Conservation (phyloP, 2,329 filamentous ascomycete genomes). For the Cytospora piceae region DNA sequence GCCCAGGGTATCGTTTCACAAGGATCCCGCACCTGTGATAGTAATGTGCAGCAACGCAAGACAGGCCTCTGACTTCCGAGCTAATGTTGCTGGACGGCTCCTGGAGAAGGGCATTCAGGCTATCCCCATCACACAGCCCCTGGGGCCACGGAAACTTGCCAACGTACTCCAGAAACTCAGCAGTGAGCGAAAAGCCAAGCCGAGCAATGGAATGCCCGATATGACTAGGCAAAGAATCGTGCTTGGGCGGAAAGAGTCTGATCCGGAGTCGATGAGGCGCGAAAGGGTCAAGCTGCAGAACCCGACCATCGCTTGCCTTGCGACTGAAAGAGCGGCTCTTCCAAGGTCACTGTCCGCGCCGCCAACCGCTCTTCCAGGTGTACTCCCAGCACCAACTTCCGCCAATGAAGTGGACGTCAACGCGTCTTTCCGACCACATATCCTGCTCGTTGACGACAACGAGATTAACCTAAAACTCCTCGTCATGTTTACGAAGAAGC, state of each 20-base stretch:
- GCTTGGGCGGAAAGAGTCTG: conserved; percentile 22
- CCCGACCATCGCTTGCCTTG: background rate
- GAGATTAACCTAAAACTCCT: conserved; percentile 48
- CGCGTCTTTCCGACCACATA: conserved; percentile 28
- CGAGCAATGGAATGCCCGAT: background rate
- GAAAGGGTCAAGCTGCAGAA: conserved; percentile 20
- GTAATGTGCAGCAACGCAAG: conserved; percentile 19
- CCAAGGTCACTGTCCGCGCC: conserved; percentile 21
- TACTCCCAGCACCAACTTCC: background rate
- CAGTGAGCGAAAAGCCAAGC: background rate
- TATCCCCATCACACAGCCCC: conserved; percentile 22
- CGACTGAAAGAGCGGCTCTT: background rate
- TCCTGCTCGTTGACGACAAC: conserved; percentile 49
- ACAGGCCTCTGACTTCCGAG: conserved; percentile 16
- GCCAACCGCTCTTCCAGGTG: background rate
- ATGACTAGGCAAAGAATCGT: conserved; percentile 14
- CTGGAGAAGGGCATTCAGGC: conserved; percentile 20
- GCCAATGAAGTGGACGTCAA: background rate
- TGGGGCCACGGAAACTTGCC: conserved; percentile 22
- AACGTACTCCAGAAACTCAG: conserved; percentile 20
- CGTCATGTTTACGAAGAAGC: conserved; percentile 47
- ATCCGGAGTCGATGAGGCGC: conserved; percentile 25
- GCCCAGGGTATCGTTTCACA: background rate
- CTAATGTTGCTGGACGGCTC: conserved; percentile 11
- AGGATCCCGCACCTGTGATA: conserved; percentile 5